Percentiles rank a stretch among this genome's conserved stretches.
These are phyloP conservation scores for Lagerstroemia speciosa DNA, from an alignment of 345 rosid genomes.

Conservation along the genomic window DNA sequence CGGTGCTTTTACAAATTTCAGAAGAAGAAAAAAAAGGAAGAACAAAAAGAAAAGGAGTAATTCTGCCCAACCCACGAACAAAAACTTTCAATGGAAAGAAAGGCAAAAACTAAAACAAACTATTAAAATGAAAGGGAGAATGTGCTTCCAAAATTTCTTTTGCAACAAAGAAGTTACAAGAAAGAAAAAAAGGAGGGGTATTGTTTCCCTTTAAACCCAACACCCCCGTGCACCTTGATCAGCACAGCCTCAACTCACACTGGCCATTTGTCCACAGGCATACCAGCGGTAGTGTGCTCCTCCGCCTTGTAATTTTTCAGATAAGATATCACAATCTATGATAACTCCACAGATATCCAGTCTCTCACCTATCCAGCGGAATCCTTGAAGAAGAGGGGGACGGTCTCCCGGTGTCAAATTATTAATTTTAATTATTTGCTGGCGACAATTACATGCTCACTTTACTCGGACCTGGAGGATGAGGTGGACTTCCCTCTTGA, in stretches of 20 bases:
- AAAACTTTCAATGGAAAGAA: not conserved
- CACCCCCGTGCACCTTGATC: not conserved
- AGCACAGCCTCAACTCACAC: too few species aligned
- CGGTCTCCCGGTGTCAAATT: not conserved
- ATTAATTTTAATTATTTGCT: not conserved
- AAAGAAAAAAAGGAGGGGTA: not conserved
- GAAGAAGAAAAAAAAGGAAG: too few species aligned
- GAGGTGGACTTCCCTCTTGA: slow-evolving; percentile 76
- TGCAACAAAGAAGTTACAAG: not conserved
- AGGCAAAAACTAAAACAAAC: not conserved
- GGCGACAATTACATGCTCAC: slow-evolving; percentile 15
- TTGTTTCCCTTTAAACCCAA: not conserved
- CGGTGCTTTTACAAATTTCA: too few species aligned
- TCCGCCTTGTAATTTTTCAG: not conserved
- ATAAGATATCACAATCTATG: not conserved
- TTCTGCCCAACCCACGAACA: too few species aligned
- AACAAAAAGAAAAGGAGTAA: too few species aligned
- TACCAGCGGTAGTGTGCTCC: not conserved
- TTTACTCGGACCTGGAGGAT: slow-evolving; percentile 70
- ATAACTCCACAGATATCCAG: not conserved
- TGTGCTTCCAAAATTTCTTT: not conserved
- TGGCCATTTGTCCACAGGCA: not conserved
- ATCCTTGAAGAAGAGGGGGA: not conserved
- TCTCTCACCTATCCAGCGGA: not conserved
- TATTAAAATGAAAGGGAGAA: not conserved